Conservation (phyloP, 2,329 filamentous ascomycete species). For the Talaromyces sp. region DNA sequence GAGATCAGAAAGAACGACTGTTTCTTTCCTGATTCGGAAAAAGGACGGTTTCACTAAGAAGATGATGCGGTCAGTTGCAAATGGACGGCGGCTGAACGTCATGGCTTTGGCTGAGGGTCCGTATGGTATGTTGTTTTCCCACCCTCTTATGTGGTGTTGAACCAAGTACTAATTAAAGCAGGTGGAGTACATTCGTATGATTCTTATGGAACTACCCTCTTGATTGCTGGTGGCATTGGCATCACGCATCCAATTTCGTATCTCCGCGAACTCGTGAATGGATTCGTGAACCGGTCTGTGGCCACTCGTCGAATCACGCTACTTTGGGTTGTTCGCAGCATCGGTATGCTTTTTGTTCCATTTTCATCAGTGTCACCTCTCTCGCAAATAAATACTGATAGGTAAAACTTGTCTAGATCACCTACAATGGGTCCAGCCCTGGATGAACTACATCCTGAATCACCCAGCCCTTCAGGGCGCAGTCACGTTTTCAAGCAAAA, state of each 20-base stretch:
- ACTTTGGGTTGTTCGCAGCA: constrained; percentile 55
- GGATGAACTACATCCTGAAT: constrained; percentile 48
- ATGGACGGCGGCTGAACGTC: constrained; percentile 52
- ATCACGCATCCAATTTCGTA: constrained; percentile 90
- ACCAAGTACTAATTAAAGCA: neutral
- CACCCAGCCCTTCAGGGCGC: constrained; percentile 9
- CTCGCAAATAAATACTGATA: constrained; percentile 41
- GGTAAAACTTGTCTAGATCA: constrained; percentile 57
- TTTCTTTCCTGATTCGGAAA: constrained; percentile 76
- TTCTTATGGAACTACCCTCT: constrained; percentile 82
- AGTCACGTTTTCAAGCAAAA: constrained; percentile 36
- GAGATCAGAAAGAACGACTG: constrained; percentile 47
- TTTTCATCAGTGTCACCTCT: neutral
- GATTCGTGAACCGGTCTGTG: constrained; percentile 60
- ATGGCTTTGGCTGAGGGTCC: constrained; percentile 75
- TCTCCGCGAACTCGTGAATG: constrained; percentile 64
- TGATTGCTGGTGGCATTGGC: constrained; percentile 84
- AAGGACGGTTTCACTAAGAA: constrained; percentile 76
- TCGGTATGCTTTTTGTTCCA: constrained; percentile 3
- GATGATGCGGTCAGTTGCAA: constrained; percentile 57
- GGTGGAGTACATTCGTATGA: constrained; percentile 67
- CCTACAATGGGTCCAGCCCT: constrained; percentile 81
- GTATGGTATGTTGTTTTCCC: constrained; percentile 49
- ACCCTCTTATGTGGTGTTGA: neutral
- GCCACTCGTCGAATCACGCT: constrained; percentile 73